Evolutionary conservation across 805 yeast species (phyloP).

Genomic region (Zygosaccharomyces bisporus): DNA sequence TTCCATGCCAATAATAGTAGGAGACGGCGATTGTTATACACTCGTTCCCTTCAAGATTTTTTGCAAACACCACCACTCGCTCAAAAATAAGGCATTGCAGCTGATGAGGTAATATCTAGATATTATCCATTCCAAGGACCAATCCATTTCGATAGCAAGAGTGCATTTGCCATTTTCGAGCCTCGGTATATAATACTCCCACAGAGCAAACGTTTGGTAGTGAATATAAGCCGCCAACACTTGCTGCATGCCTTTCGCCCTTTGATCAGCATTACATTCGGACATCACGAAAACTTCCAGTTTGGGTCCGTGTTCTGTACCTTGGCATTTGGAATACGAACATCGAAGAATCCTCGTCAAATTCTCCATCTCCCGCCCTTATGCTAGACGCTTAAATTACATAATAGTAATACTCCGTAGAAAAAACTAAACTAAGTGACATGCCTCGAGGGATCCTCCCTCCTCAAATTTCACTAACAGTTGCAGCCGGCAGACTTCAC

Average conservation of each 20-base stretch:
- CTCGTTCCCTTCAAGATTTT: slow-evolving; percentile 3
- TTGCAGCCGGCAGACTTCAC: slow-evolving; percentile 32
- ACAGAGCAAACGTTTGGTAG: slow-evolving; percentile 13
- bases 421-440: slow-evolving; percentile 1
- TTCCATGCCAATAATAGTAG: slow-evolving; percentile 43
- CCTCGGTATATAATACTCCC: slow-evolving; percentile 25
- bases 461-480: slow-evolving; percentile 24
- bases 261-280: slow-evolving; percentile 1
- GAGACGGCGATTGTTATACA: slow-evolving; percentile 38
- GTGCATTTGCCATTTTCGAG: slow-evolving; percentile 36
- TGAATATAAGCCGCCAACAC: slow-evolving; percentile 6
- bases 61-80: slow-evolving; percentile 5
- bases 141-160: slow-evolving; percentile 39
- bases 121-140: slow-evolving; percentile 48
- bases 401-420: not conserved
- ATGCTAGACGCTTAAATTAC: slow-evolving; percentile 8
- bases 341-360: too few species aligned
- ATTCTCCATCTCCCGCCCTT: not conserved
- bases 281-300: not conserved
- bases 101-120: slow-evolving; percentile 35
- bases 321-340: too few species aligned
- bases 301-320: too few species aligned
- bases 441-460: not conserved
- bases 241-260: slow-evolving; percentile 7
- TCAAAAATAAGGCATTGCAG: slow-evolving; percentile 10